phyloP scores from a whole-genome alignment of 306 rosid species.

The Styphnolobium japonicum region DNA sequence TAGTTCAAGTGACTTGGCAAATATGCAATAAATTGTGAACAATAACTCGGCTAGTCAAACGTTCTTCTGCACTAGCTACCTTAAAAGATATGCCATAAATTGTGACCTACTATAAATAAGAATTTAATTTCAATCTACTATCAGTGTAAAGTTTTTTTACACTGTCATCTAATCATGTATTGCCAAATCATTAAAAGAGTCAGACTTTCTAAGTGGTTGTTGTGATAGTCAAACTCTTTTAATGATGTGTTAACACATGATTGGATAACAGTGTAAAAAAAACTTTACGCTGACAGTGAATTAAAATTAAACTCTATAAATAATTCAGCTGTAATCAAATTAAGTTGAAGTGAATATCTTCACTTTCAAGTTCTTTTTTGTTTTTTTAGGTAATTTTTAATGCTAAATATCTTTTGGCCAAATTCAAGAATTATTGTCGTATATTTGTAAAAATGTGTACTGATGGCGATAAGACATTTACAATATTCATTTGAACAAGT shows the following conservation, averaged over 20 bases:
- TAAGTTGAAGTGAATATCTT: not conserved
- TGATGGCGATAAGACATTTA: no score
- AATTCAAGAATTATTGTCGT: not conserved
- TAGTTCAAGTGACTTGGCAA: not conserved
- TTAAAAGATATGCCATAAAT: not conserved
- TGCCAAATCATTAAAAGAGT: no score
- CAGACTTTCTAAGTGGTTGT: no score
- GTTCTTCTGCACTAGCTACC: not conserved
- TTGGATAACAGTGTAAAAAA: no score
- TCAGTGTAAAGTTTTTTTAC: no score
- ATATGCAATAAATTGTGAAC: not conserved
- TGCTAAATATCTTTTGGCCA: not conserved
- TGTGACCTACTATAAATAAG: not conserved
- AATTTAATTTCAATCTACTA: no score
- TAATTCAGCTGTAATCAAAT: not conserved
- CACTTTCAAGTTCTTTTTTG: not conserved
- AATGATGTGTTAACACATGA: no score
- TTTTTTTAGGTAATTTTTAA: not conserved
- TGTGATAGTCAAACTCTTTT: no score
- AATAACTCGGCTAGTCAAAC: not conserved
- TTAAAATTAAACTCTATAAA: no score
- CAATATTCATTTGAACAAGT: not conserved
- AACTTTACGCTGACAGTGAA: no score
- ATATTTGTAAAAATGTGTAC: no score
- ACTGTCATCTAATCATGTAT: no score